phyloP scores from a whole-genome alignment of 176 grass and related monocot genomes.

The Dactylis glomerata region DNA sequence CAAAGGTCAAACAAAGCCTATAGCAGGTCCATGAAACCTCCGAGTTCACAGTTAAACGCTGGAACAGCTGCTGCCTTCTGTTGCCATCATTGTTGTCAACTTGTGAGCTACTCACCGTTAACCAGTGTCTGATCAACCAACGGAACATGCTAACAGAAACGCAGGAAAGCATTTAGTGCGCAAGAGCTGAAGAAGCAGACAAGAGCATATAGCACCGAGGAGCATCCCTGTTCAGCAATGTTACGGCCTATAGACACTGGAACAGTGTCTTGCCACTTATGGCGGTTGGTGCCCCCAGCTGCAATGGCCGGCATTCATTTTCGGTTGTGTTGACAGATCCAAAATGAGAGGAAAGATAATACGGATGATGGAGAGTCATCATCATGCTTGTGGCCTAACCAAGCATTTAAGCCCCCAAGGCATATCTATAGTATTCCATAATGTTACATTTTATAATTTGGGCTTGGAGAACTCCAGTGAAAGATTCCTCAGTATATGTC shows the following conservation, averaged over 20 bases:
- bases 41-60: not conserved
- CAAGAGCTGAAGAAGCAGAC: not conserved
- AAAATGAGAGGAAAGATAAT: not conserved
- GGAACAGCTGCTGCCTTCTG: not conserved
- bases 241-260: not conserved
- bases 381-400: not conserved
- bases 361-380: not conserved
- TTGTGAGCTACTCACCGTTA: not conserved
- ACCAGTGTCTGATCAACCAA: not conserved
- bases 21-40: not conserved
- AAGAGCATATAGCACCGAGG: conserved; percentile 15
- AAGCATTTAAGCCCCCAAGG: not conserved
- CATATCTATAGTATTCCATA: not conserved
- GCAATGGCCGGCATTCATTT: conserved; percentile 35
- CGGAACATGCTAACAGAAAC: not conserved
- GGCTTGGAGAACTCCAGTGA: not conserved
- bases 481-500: not conserved
- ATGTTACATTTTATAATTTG: too few species aligned
- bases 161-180: not conserved
- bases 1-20: not conserved
- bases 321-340: not conserved
- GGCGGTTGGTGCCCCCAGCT: not conserved
- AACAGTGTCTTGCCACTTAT: conserved; percentile 20
- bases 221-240: conserved; percentile 23
- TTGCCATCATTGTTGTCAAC: conserved; percentile 19